Base-by-base conservation (phyloP, 441 rosid genomes). In the Adansonia grandidieri region DNA sequence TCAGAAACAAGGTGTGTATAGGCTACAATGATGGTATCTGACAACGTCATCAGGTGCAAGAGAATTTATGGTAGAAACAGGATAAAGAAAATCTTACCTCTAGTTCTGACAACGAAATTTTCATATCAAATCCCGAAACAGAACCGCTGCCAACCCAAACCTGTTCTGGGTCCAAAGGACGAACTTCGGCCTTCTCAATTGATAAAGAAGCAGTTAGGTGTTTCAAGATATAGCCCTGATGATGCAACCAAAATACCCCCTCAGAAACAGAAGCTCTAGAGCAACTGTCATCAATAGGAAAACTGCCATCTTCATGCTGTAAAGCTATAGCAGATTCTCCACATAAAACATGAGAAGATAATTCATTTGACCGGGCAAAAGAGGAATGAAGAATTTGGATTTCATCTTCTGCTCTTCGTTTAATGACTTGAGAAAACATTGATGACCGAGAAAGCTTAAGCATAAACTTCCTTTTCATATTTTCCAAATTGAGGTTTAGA, bases 121-220 rank as follows among this genome's bases (percentile, higher is more conserved):
- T 87, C 87, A 90, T 69, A 73, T 92, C 91, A 79, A 91, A 86
- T 79, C 97, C 98, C 62, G 92, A 85, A 84, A 92, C 65, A 74
- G 89, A 87, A 84, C 97, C 95, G 73, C 65, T 78, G 73, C 99
- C 99, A 64, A 80, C 82, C 97, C 95, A 96, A 80, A 86, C 87
- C 72, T 83, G 83, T 77, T 81, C 81, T 54, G 80, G 77, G 37
- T 78, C 83, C 75, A 73, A 81, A 82, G 84, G 85, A 61, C 78
- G 81, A 81, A 78, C 75, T 80, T 79, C 79, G 74, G 72, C 82
- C 86, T 84, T 91, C 88, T 87, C 87, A 76, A 71, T 88, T 72
- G 91, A 88, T 80, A 92, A 80, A 73, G 72, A 87, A 75, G 83
- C 90, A 75, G 75, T 85, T 70, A 93, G 81, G 78, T 92, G 88